phyloP scores from a whole-genome alignment of 2,329 filamentous ascomycete genomes.

The Aureobasidium mangrovei region DNA sequence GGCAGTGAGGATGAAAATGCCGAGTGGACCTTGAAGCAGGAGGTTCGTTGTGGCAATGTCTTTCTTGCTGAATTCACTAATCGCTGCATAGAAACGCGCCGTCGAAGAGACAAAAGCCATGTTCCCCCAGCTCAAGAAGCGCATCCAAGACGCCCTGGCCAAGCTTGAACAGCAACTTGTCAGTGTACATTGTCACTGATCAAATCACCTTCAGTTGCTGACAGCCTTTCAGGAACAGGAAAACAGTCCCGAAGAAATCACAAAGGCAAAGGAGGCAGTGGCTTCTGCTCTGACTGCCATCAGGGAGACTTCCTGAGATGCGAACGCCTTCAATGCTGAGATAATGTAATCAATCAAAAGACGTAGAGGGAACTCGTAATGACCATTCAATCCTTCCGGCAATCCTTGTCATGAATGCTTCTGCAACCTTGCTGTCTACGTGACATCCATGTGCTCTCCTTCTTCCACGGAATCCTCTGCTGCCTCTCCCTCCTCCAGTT shows the following conservation, averaged over 20 bases:
- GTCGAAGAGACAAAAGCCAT: constrained; percentile 82
- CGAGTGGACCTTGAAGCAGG: constrained; percentile 73
- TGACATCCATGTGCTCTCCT: constrained; percentile 16
- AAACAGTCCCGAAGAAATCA: constrained; percentile 34
- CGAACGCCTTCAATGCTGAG: not conserved
- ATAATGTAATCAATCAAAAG: constrained; percentile 7
- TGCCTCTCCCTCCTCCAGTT: constrained; percentile 23
- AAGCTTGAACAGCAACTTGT: constrained; percentile 72
- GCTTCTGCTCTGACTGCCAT: constrained; percentile 33
- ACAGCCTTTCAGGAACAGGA: constrained; percentile 29
- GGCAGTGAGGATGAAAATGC: constrained; percentile 55
- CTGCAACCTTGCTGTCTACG: not conserved
- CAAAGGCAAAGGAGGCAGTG: constrained; percentile 37
- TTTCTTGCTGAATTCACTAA: not conserved
- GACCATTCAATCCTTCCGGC: not conserved
- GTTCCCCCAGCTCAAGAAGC: constrained; percentile 60
- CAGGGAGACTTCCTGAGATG: constrained; percentile 26
- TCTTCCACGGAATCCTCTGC: constrained; percentile 17
- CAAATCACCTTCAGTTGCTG: not conserved
- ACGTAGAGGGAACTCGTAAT: not conserved
- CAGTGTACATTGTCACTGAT: constrained; percentile 17
- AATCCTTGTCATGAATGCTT: not conserved
- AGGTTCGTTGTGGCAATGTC: constrained; percentile 48
- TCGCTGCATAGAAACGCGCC: constrained; percentile 55
- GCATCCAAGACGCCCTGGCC: constrained; percentile 61